Base-by-base conservation (phyloP, 306 rosid genomes). In the Ormosia emarginata region DNA sequence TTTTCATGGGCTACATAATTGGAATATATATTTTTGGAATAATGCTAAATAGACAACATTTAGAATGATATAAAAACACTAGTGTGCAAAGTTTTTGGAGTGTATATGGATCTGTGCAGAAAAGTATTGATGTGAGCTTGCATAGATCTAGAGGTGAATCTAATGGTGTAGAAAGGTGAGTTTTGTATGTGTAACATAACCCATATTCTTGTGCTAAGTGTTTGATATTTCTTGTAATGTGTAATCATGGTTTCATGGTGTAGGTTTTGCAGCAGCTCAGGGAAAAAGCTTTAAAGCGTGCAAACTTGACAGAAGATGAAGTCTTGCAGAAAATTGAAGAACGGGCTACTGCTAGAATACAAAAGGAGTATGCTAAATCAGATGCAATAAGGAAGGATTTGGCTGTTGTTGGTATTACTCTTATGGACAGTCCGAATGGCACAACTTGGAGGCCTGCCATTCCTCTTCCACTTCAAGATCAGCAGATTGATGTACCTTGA, bases 401-500 rank as follows among this genome's bases (percentile, higher is more conserved):
- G 84, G 94, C 94, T 77, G 84, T 71, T 63, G 80, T 87, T 49
- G 98, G 99, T 57, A 93, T 96, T 70, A 81, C 94, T 79, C 93
- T 92, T 8, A 95, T 93, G 99, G 99, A 95, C 86, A 85, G 90
- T 89, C 91, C 98, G 37, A 82, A 86, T 62, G 98, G 98, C 39
- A 95, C 99, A 34, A 83, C 92, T 56, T 92, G 99, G 98, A 93
- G 97, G 84, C 97, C 99, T 24, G 50, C 97, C 32, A 79, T 95
- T 77, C 99, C 99, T 52, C 91, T 92, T 74, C 85, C 89, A 0
- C 91, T 93, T 80, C 97, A 93, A 87, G 92, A 88, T 18, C 88
- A 87, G 71, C 92, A 81, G 63, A 62, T 50, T 52, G n/a, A 72
- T 78, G 46, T 82, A 79, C 78, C 77, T 58, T 90, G 71, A 90